phyloP scores from a whole-genome alignment of 75 land plant genomes.

The Pinus albicaulis region DNA sequence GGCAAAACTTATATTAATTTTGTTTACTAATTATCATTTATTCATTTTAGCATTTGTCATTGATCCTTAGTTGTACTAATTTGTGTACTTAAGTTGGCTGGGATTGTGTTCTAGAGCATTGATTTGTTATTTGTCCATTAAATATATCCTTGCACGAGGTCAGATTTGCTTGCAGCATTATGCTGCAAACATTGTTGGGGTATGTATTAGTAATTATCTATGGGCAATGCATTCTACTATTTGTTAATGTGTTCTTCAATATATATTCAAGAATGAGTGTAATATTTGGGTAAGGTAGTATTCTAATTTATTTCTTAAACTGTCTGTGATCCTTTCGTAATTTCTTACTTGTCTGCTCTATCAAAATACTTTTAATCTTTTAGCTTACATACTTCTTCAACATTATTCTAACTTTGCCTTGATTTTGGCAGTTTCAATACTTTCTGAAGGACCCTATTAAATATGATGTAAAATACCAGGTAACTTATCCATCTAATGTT shows the following conservation, averaged over 20 bases:
- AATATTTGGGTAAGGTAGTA: background rate
- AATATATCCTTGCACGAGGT: no score
- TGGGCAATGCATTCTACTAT: background rate
- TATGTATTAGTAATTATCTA: background rate
- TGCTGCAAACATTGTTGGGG: background rate
- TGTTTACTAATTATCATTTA: background rate
- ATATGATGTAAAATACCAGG: constrained; percentile 98
- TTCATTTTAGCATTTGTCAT: background rate
- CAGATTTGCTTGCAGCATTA: no score
- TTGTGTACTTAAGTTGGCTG: background rate
- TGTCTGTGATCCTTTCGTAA: background rate
- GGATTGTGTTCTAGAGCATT: background rate
- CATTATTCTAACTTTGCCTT: background rate
- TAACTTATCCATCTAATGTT: constrained; percentile 11
- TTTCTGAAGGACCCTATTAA: constrained; percentile 91
- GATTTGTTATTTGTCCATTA: no score
- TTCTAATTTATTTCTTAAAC: background rate
- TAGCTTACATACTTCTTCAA: no score
- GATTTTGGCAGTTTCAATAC: constrained; percentile 68
- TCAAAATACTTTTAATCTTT: background rate
- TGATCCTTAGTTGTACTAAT: background rate
- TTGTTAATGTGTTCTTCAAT: background rate
- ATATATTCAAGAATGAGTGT: background rate
- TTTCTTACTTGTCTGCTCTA: background rate
- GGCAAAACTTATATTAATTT: background rate